Evolutionary conservation across 345 rosid genomes (phyloP).

Genomic region (Dimocarpus longan): DNA sequence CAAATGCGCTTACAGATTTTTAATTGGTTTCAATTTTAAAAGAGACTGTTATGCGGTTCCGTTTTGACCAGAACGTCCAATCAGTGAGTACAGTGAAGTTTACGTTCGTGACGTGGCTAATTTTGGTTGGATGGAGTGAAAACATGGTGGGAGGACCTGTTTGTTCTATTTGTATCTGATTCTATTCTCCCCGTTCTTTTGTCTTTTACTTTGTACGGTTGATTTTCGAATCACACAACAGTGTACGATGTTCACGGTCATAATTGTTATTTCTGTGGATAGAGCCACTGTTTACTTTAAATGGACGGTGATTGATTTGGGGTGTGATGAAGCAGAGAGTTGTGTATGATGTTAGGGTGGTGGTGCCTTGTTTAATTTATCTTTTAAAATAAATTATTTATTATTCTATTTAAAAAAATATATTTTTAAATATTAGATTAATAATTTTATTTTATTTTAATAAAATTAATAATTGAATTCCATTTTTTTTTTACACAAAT

Average conservation of each 20-base stretch:
- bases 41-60: not conserved
- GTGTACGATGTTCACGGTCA: not conserved
- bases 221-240: not conserved
- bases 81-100: not conserved
- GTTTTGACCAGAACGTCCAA: not conserved
- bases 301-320: not conserved
- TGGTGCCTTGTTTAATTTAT: too few relatives aligned
- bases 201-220: not conserved
- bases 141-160: not conserved
- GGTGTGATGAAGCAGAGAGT: too few relatives aligned
- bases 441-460: too few relatives aligned
- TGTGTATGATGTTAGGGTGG: too few relatives aligned
- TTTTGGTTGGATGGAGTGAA: not conserved
- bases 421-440: too few relatives aligned
- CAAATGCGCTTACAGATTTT: not conserved
- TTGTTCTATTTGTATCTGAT: not conserved
- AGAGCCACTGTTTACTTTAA: not conserved
- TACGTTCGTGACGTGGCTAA: constrained; percentile 1
- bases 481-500: too few relatives aligned
- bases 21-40: not conserved
- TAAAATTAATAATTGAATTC: too few relatives aligned
- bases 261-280: not conserved
- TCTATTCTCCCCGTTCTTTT: not conserved
- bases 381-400: too few relatives aligned
- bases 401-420: too few relatives aligned